Evolutionary conservation across 2,329 filamentous ascomycete genomes (phyloP).

Genomic region (Ascochyta rabiei): DNA sequence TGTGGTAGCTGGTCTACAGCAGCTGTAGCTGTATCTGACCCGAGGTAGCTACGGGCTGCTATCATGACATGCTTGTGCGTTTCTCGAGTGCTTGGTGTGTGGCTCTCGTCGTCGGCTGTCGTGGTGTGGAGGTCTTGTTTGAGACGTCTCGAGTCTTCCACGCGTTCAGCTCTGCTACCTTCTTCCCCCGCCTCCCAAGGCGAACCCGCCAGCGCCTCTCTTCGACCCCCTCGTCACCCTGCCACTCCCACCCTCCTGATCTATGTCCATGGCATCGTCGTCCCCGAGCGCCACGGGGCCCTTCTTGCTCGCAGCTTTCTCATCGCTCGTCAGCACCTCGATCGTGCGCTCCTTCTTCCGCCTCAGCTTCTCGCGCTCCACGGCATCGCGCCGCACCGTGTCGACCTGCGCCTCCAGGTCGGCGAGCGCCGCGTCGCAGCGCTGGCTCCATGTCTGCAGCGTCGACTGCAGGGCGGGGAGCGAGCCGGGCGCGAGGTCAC

Average conservation of each 20-base stretch:
- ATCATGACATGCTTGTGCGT: no score
- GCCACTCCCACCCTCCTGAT: conserved; percentile 40
- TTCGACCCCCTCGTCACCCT: conserved; percentile 36
- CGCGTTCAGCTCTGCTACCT: conserved; percentile 31
- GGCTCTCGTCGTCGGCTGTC: no score
- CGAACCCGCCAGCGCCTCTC: conserved; percentile 36
- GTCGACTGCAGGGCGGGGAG: conserved; percentile 71
- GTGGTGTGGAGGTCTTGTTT: neutral
- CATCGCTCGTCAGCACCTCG: conserved; percentile 37
- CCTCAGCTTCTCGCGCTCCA: conserved; percentile 50
- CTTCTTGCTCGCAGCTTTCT: conserved; percentile 37
- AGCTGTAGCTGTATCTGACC: no score
- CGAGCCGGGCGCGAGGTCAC: conserved; percentile 78
- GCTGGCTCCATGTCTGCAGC: conserved; percentile 76
- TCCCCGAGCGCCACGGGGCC: conserved; percentile 27
- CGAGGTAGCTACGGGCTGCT: no score
- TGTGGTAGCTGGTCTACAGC: no score
- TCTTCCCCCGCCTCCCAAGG: conserved; percentile 35
- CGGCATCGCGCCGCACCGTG: conserved; percentile 61
- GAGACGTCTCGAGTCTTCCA: neutral
- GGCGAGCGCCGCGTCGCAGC: conserved; percentile 74
- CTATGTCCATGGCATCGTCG: conserved; percentile 47
- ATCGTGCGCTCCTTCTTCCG: conserved; percentile 51
- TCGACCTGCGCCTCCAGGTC: conserved; percentile 79
- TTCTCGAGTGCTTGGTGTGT: no score